These are phyloP conservation scores for Solanum verrucosum DNA, from an alignment of 257 asterid genomes.

Conservation along the genomic window DNA sequence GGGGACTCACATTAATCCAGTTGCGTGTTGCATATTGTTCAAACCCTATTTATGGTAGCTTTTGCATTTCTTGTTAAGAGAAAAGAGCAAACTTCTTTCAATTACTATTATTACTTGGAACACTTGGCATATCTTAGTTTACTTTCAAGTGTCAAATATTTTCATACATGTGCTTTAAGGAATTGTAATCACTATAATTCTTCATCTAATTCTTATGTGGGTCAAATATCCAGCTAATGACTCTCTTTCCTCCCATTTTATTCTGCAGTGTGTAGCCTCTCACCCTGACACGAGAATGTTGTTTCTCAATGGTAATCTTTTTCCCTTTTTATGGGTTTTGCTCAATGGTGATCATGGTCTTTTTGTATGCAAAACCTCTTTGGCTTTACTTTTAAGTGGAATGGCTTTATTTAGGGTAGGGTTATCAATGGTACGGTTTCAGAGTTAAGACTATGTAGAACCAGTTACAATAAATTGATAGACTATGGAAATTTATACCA, in stretches of 20 bases:
- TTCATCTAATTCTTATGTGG: neutral
- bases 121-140: neutral
- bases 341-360: neutral
- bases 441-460: neutral
- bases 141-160: neutral
- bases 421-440: neutral
- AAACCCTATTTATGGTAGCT: neutral
- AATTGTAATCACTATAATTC: neutral
- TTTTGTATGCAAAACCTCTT: neutral
- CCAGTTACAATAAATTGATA: neutral
- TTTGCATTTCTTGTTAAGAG: neutral
- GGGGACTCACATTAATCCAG: neutral
- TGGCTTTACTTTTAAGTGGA: neutral
- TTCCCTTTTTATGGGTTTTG: neutral
- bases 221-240: neutral
- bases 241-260: neutral
- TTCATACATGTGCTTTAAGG: neutral
- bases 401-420: neutral
- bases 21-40: neutral
- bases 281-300: conserved; percentile 86
- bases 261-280: conserved; percentile 91
- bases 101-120: neutral
- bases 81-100: neutral
- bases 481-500: neutral
- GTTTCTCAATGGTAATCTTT: conserved; percentile 69